Evolutionary conservation across 129 eudicot genomes (phyloP), one percentile per base, ranked within the genome.

Genomic region (Sambucus nigra): DNA sequence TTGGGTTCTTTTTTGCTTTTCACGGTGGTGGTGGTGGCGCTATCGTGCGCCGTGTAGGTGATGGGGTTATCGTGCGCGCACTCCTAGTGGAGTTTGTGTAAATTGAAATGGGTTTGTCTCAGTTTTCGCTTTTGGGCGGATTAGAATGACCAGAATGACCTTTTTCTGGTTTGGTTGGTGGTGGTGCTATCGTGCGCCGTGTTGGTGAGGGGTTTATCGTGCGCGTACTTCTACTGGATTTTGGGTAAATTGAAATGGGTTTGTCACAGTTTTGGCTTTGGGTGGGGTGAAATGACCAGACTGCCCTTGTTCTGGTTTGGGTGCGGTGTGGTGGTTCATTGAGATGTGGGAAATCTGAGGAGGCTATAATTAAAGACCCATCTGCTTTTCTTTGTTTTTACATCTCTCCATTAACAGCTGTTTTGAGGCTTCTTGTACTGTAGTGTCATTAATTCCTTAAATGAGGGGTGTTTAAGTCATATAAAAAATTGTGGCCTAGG

Each of bases 391-490:
- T 42, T 42, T 42, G 18, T 15, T 3, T 16, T 20, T 16, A 2
- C 3, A 7, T 42, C 16, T 42, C 48, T 16, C 48, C 48, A 42
- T 31, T 42, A 42, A 42, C 18, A 42, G 48, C 39, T 18, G 39
- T 53, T 52, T 14, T 29, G 58, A 42, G 39, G 0, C 39, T 51
- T 35, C 42, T 35, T 35, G 42, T 35, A 35, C 42, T 35, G 42
- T 27, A 16, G 15, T 15, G 10, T 31, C 8, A 15, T 54, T 9
- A 54, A 54, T 54, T 31, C 46, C 25, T 54, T 54, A 7, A 18
- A 32, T 54, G 46, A 31, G 24, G 59, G 59, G 57, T 13, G n/a
- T 27, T 51, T 51, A 3, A 6, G 45, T 54, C 59, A 18, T 29
- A 1, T 18, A 3, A 31, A 31, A 29, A 25, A 14, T 54, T 31